Evolutionary conservation across 2,329 filamentous ascomycete genomes (phyloP).

Genomic region (Berkeleyomyces basicola): DNA sequence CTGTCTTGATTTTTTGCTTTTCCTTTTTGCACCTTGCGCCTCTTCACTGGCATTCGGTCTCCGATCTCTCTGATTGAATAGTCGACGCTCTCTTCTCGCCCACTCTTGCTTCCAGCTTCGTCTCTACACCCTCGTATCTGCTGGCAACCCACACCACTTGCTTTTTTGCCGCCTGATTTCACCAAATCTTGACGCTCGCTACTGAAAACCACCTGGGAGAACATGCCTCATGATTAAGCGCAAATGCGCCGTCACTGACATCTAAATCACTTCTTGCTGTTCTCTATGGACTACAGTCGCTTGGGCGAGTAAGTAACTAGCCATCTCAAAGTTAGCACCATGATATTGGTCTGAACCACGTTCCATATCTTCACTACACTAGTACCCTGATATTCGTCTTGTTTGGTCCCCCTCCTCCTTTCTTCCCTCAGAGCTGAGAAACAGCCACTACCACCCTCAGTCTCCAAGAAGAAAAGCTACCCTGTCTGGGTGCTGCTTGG

Average conservation of each 20-base stretch:
- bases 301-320: constrained; percentile 9
- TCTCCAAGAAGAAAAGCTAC: not conserved
- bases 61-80: not conserved
- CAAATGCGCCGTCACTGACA: constrained; percentile 3
- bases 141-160: not conserved
- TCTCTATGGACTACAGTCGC: constrained; percentile 12
- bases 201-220: not conserved
- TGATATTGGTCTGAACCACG: not conserved
- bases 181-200: not conserved
- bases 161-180: not conserved
- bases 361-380: not conserved
- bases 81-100: not conserved
- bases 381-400: not conserved
- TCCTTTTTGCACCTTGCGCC: not conserved
- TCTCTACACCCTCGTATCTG: not conserved
- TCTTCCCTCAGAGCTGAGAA: not conserved
- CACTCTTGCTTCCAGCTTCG: not conserved
- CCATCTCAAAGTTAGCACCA: not conserved
- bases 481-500: not conserved
- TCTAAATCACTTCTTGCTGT: not conserved
- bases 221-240: constrained; percentile 6
- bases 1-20: not conserved
- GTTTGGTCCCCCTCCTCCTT: not conserved
- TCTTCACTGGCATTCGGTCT: not conserved
- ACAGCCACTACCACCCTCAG: too few relatives aligned